Conservation (phyloP, 2,329 filamentous ascomycete species). For the Tolypocladium tropicale region DNA sequence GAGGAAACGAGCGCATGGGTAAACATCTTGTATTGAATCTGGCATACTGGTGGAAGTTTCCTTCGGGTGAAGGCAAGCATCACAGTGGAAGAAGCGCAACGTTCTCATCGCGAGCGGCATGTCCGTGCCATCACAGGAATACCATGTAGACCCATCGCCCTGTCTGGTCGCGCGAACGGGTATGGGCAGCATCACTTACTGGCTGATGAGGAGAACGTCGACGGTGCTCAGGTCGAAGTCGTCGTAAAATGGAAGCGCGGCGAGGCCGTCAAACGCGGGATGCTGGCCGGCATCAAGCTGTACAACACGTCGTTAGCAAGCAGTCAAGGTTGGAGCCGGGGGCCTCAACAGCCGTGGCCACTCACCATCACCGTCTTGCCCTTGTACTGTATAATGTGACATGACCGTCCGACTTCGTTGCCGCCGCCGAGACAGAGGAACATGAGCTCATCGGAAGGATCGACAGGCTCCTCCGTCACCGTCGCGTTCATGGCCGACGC, state of each 20-base stretch:
- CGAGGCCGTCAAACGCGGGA: conserved; percentile 88
- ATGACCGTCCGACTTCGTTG: conserved; percentile 94
- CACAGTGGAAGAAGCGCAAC: not conserved
- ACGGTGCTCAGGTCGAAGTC: conserved; percentile 97
- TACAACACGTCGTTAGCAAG: conserved; percentile 1
- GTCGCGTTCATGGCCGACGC: conserved; percentile 61
- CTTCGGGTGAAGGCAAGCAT: not conserved
- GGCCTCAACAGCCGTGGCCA: not conserved
- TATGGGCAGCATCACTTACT: conserved; percentile 55
- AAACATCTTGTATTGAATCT: conserved; percentile 30
- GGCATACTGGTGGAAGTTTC: conserved; percentile 17
- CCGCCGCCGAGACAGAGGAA: conserved; percentile 91
- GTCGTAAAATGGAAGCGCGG: conserved; percentile 92
- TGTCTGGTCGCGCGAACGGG: not conserved
- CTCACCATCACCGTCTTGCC: conserved; percentile 96
- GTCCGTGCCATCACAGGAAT: conserved; percentile 4
- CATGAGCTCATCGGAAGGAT: conserved; percentile 87
- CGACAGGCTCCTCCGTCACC: conserved; percentile 71
- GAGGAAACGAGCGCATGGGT: not conserved
- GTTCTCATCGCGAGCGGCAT: not conserved
- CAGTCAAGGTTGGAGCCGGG: not conserved
- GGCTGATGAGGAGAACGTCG: conserved; percentile 93
- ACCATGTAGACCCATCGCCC: not conserved
- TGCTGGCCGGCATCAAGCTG: conserved; percentile 96
- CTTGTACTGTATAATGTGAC: conserved; percentile 98